Conservation (phyloP, 352 stramenopile genomes). For the Phytophthora macrochlamydospora region DNA sequence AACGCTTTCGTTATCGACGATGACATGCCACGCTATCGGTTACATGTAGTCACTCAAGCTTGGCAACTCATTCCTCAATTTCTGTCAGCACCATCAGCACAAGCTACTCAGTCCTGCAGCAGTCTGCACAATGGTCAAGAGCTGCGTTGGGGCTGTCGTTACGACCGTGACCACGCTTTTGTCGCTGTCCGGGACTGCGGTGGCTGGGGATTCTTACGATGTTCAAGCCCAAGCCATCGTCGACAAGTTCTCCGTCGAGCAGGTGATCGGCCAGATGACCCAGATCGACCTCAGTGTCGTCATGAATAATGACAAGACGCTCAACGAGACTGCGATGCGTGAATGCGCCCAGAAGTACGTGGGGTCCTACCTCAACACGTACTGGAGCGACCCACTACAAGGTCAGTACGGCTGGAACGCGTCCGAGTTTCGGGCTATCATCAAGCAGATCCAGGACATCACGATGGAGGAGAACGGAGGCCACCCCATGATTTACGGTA, state of each 20-base stretch:
- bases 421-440: constrained; percentile 63
- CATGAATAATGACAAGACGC: constrained; percentile 29
- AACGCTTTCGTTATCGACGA: background rate
- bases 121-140: constrained; percentile 11
- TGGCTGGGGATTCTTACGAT: constrained; percentile 14
- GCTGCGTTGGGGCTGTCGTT: constrained; percentile 3
- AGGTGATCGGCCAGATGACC: constrained; percentile 85
- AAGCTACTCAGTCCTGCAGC: too few relatives aligned
- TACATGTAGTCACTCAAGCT: background rate
- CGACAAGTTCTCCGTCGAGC: constrained; percentile 19
- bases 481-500: constrained; percentile 70
- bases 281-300: constrained; percentile 74
- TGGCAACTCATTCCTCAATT: background rate
- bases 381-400: constrained; percentile 38
- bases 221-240: constrained; percentile 36
- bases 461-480: constrained; percentile 41
- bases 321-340: constrained; percentile 63
- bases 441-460: constrained; percentile 80
- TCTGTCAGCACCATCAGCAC: background rate
- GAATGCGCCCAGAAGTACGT: constrained; percentile 71
- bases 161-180: background rate
- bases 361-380: constrained; percentile 88
- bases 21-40: background rate
- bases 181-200: constrained; percentile 1
- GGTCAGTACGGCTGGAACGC: constrained; percentile 53